phyloP scores from a whole-genome alignment of 1,284 basidiomycete species.

The Cerrena zonata region DNA sequence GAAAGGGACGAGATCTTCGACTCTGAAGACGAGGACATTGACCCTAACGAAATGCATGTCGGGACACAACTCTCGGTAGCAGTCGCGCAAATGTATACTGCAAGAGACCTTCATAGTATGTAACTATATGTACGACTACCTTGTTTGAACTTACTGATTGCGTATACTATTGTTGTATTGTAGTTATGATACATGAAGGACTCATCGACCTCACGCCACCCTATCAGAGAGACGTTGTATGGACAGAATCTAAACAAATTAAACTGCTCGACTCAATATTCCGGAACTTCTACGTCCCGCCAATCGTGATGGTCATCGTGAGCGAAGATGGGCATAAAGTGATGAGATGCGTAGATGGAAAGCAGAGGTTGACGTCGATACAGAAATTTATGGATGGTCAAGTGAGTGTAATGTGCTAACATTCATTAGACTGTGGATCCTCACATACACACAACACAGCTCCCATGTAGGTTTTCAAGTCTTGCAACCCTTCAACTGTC shows the following conservation, averaged over 20 bases:
- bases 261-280: conserved; percentile 73
- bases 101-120: conserved; percentile 51
- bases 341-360: conserved; percentile 70
- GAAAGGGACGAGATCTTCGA: conserved; percentile 40
- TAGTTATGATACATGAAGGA: conserved; percentile 56
- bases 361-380: conserved; percentile 70
- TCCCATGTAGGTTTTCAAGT: too few relatives aligned
- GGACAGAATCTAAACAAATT: conserved; percentile 63
- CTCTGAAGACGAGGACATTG: conserved; percentile 28
- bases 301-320: conserved; percentile 62
- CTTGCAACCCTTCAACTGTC: too few relatives aligned
- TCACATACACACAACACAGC: too few relatives aligned
- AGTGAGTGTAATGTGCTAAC: conserved; percentile 33
- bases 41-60: conserved; percentile 41
- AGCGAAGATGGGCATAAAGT: conserved; percentile 46
- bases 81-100: conserved; percentile 33
- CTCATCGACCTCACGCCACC: conserved; percentile 58
- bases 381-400: conserved; percentile 66
- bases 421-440: too few relatives aligned
- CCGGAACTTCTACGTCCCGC: conserved; percentile 67
- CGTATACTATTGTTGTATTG: conserved; percentile 18
- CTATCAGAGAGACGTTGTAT: conserved; percentile 72
- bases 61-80: conserved; percentile 37
- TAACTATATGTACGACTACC: conserved; percentile 65
- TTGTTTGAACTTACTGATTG: conserved; percentile 28